Base-by-base conservation (phyloP, 768 basidiomycete species). In the Calocybe cyanea region DNA sequence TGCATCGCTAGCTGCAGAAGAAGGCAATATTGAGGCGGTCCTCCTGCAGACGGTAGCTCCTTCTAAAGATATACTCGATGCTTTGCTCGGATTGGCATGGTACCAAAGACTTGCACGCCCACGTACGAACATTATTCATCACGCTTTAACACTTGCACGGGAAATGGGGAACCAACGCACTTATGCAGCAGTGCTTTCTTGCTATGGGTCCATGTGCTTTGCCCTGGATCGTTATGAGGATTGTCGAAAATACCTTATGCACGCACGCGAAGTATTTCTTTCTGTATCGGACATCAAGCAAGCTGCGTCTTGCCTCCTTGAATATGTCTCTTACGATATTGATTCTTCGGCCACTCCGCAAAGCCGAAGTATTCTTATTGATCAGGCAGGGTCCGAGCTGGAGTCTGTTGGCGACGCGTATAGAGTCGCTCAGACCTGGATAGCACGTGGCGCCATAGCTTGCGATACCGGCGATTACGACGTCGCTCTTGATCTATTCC, bases 61-160 rank as follows among this genome's bases (percentile, higher is more conserved):
- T 5, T 4, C 28, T 13, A 40, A 39, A 14, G 21, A 45, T 38
- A 23, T 50, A 3, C 17, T 58, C 14, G 49, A 59, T 36, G 56
- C 52, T 7, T 50, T 59, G 10, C 25, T 62, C 7, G 25, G 41
- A 6, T 53, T 57, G 24, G 39, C 51, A 25, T 23, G 46, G 32
- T 50, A 58, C 36, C 60, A 62, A 25, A 10, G 13, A 3, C 17
- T 28, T 24, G 51, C 51, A 2, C 49, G 46, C 31, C 60, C 60
- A 18, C 50, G 48, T 20, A 24, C 31, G 10, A 47, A 57, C 11
- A 20, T 55, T 4, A 44, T 50, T 19, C 28, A 55, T 17, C 46
- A 49, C 30, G 41, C 38, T 2, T 13, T 50, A 2, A 35, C 14
- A 11, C 40, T 57, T 19, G 18, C 19, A 4, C 30, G 39, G 39